Evolutionary conservation across 352 stramenopile genomes (phyloP).

Genomic region (Pythium coloratum): DNA sequence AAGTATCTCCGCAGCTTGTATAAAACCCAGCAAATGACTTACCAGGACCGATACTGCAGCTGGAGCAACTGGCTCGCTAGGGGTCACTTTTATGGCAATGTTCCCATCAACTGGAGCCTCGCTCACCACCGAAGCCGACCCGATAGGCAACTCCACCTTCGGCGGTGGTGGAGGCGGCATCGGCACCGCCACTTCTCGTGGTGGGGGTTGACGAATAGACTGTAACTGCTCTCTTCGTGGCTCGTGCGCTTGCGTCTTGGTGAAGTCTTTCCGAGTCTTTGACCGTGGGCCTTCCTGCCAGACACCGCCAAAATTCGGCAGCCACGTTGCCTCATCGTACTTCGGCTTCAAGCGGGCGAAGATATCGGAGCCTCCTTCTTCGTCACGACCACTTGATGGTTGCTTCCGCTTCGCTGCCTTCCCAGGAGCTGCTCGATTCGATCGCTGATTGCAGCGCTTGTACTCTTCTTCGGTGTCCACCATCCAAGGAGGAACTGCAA

Average conservation of each 20-base stretch:
- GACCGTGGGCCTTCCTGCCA: constrained; percentile 70
- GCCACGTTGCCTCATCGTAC: constrained; percentile 47
- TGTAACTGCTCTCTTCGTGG: background rate
- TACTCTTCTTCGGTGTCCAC: constrained; percentile 71
- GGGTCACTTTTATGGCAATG: background rate
- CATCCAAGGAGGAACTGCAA: constrained; percentile 73
- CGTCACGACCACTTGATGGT: background rate
- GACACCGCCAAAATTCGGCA: constrained; percentile 77
- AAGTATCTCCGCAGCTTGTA: background rate
- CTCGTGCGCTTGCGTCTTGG: constrained; percentile 18
- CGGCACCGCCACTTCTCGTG: background rate
- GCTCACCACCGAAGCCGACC: no score
- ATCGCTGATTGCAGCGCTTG: constrained; percentile 50
- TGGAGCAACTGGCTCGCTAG: background rate
- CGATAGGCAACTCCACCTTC: background rate
- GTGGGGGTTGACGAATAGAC: background rate
- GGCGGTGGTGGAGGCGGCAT: background rate
- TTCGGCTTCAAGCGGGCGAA: constrained; percentile 33
- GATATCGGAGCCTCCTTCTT: constrained; percentile 23
- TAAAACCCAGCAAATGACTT: background rate
- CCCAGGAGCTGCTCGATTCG: background rate
- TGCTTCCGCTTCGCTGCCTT: constrained; percentile 1
- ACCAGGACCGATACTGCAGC: background rate
- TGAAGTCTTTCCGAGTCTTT: constrained; percentile 60
- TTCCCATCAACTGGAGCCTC: background rate